These are phyloP conservation scores for Globisporangium abappressorium DNA, from an alignment of 352 stramenopile genomes.

Conservation along the genomic window DNA sequence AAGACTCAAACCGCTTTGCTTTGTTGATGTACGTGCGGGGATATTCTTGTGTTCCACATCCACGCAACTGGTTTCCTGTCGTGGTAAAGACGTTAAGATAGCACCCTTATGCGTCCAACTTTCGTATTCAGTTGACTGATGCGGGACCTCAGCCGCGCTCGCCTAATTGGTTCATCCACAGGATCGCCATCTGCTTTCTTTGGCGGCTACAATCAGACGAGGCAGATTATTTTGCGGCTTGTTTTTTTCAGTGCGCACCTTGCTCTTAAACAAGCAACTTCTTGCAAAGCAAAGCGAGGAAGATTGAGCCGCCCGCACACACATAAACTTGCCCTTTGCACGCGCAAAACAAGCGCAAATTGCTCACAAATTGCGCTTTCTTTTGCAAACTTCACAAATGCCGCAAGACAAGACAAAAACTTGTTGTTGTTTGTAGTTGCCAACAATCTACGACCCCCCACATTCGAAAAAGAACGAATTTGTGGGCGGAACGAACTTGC, in stretches of 20 bases:
- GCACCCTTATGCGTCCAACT: not conserved
- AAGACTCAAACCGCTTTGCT: not conserved
- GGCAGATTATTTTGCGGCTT: constrained; percentile 1
- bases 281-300: not conserved
- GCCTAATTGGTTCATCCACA: constrained; percentile 6
- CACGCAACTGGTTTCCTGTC: not conserved
- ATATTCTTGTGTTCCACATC: not conserved
- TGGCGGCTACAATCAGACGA: constrained; percentile 8
- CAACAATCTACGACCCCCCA: constrained; percentile 1
- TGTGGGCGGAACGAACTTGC: not conserved
- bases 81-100: not conserved
- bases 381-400: not conserved
- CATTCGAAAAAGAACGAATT: constrained; percentile 9
- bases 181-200: constrained; percentile 3
- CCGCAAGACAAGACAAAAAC: not conserved
- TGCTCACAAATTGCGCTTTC: not conserved
- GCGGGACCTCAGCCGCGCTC: not conserved
- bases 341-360: not conserved
- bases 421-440: not conserved
- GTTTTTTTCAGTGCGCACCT: not conserved
- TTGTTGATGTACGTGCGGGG: not conserved
- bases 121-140: not conserved
- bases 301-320: not conserved
- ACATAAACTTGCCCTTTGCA: constrained; percentile 1
- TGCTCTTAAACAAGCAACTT: constrained; percentile 1